Evolutionary conservation across 352 stramenopile genomes (phyloP).

Genomic region (Globisporangium megalacanthum): DNA sequence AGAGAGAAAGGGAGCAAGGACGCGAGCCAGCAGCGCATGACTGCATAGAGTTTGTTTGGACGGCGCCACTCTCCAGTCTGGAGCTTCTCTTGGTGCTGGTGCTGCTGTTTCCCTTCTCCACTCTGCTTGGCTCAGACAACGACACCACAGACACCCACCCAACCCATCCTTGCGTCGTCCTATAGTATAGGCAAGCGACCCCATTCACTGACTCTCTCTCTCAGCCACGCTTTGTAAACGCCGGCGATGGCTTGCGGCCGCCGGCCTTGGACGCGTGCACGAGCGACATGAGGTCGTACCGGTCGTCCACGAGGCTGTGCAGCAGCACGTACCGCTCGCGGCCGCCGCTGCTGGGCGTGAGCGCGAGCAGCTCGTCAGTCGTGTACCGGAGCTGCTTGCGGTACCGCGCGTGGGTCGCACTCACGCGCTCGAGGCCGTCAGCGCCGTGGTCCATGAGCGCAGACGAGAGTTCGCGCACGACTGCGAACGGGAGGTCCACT

Average conservation of each 20-base stretch:
- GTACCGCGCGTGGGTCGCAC: slow-evolving; percentile 57
- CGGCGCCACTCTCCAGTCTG: too few relatives aligned
- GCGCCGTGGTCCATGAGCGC: slow-evolving; percentile 69
- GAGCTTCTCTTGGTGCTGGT: neutral
- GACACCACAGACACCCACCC: too few relatives aligned
- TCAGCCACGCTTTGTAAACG: slow-evolving; percentile 8
- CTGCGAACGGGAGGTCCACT: slow-evolving; percentile 69
- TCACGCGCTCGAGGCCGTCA: slow-evolving; percentile 49
- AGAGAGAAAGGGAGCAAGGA: neutral
- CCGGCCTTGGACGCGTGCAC: slow-evolving; percentile 34
- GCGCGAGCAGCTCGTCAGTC: slow-evolving; percentile 61
- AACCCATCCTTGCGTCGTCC: too few relatives aligned
- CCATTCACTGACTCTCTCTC: too few relatives aligned
- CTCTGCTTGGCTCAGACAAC: too few relatives aligned
- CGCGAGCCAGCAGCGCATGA: neutral
- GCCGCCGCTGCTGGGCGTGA: slow-evolving; percentile 40
- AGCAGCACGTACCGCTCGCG: slow-evolving; percentile 79
- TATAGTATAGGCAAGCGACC: too few relatives aligned
- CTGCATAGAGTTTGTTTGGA: slow-evolving; percentile 12
- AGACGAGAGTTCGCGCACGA: slow-evolving; percentile 79
- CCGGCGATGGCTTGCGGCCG: slow-evolving; percentile 19
- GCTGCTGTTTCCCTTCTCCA: too few relatives aligned
- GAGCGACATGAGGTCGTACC: slow-evolving; percentile 86
- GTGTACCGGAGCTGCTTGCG: slow-evolving; percentile 80
- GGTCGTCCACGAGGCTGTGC: slow-evolving; percentile 79